A percentile compares a stretch with the other conserved stretches of the same genome.
These are phyloP conservation scores for Rhizoclosmatium globosum DNA, from an alignment of 192 early-diverging fungal species.

Conservation along the genomic window DNA sequence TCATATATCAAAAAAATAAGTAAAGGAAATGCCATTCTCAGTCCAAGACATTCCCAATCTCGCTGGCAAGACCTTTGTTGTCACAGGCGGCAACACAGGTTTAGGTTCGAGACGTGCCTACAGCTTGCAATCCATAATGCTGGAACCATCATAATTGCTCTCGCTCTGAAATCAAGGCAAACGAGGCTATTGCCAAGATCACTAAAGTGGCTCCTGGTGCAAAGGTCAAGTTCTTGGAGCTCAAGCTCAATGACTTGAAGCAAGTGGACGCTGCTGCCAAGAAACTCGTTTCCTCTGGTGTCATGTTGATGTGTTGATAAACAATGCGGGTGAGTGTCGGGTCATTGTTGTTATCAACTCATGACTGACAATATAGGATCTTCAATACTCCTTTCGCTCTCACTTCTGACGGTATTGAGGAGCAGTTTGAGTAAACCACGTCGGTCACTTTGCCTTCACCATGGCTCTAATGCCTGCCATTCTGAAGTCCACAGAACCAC, in stretches of 20 bases:
- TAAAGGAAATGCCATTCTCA: neutral
- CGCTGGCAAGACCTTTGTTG: conserved; percentile 27
- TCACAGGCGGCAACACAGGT: conserved; percentile 48
- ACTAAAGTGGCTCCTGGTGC: neutral
- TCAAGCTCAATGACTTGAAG: conserved; percentile 45
- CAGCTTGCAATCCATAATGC: conserved; percentile 43
- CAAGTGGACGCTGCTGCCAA: conserved; percentile 46
- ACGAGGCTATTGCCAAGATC: conserved; percentile 44
- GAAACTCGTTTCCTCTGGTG: conserved; percentile 43
- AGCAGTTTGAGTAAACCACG: conserved; percentile 73
- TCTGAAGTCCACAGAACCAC: conserved; percentile 10
- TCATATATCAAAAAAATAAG: neutral
- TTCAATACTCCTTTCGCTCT: conserved; percentile 65
- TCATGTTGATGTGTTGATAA: conserved; percentile 61
- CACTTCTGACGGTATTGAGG: conserved; percentile 69
- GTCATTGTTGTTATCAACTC: conserved; percentile 26
- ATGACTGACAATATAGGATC: conserved; percentile 39
- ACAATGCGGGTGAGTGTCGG: conserved; percentile 60
- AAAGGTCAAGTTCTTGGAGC: conserved; percentile 40
- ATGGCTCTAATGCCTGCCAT: conserved; percentile 40
- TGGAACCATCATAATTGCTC: conserved; percentile 24
- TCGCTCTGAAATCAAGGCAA: conserved; percentile 37
- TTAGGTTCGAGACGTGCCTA: conserved; percentile 4
- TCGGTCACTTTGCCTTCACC: conserved; percentile 60
- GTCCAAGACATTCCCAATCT: conserved; percentile 11